Evolutionary conservation across 2,329 filamentous ascomycete species (phyloP), one percentile per base, ranked within the genome.

Genomic region (Pseudopithomyces chartarum): DNA sequence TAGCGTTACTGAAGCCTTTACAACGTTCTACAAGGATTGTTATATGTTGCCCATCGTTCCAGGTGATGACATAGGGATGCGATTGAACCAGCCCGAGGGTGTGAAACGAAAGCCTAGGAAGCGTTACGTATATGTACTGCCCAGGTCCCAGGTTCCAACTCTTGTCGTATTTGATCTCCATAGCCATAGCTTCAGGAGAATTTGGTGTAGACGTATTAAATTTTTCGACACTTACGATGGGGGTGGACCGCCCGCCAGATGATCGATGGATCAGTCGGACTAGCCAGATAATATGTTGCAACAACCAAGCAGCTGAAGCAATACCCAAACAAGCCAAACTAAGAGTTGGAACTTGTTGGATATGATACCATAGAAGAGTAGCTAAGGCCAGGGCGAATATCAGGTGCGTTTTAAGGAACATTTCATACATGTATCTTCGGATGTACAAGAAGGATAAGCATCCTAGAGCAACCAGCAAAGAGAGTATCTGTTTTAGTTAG

Each of bases 381-480:
- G 38, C 40, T 19, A 59, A 39, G 11, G 36, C 50, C 7, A 57
- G 36, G 2, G 59, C 51, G n/a, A 50, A 38, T 8, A 56, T 17
- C 1, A 56, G 33, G 26, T 62, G 55, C 1, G 40, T 50, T 23
- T 56, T 55, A 3, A 58, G 48, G 33, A 62, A 62, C 0, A 62
- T 12, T 26, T 62, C 60, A 34, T 60, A 62, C 34, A 56, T 55
- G 5, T 52, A 55, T 33, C 58, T 51, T n/a, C 58, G 55, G 13
- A 60, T n/a, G 23, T 52, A 46, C 3, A 60, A 12, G 33, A 62
- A 49, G 2, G 53, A 58, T 12, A 55, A 32, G 19, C 20, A 29
- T 3, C 55, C 50, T 17, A 61, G 17, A 8, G 56, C 42, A 2
- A 19, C 20, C 10, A 52, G 22, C 6, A 54, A 32, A 2, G 56